These are phyloP conservation scores for Serendipita indica DNA, from an alignment of 768 basidiomycete species.

Conservation along the genomic window DNA sequence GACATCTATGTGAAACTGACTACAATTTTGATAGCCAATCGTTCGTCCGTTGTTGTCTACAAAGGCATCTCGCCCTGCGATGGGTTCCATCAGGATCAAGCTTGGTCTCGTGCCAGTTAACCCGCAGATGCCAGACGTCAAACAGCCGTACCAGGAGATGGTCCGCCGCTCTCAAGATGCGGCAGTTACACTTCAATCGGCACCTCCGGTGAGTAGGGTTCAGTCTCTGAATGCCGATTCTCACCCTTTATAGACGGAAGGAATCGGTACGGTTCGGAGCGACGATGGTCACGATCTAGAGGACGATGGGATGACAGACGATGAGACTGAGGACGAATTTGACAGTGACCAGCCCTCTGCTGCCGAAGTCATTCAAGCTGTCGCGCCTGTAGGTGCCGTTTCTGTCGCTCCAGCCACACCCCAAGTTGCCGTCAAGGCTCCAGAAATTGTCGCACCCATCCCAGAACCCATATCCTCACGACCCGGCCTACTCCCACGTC, in stretches of 20 bases:
- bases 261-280: slow-evolving; percentile 69
- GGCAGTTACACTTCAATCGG: slow-evolving; percentile 46
- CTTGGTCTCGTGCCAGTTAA: slow-evolving; percentile 40
- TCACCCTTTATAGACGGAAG: slow-evolving; percentile 46
- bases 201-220: slow-evolving; percentile 48
- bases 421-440: slow-evolving; percentile 16
- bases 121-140: slow-evolving; percentile 33
- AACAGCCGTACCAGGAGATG: slow-evolving; percentile 48
- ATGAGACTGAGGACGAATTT: slow-evolving; percentile 31
- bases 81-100: slow-evolving; percentile 44
- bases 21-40: background rate
- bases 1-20: too few species aligned
- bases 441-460: slow-evolving; percentile 18
- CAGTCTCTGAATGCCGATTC: background rate
- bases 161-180: slow-evolving; percentile 43
- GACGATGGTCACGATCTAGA: slow-evolving; percentile 43
- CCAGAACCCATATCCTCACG: slow-evolving; percentile 15
- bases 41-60: slow-evolving; percentile 32
- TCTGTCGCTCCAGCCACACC: slow-evolving; percentile 12
- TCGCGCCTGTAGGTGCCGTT: slow-evolving; percentile 17
- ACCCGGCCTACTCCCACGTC: slow-evolving; percentile 8
- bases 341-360: slow-evolving; percentile 21
- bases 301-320: slow-evolving; percentile 60
- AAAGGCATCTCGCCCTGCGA: slow-evolving; percentile 30
- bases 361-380: background rate